Evolutionary conservation across 352 stramenopile genomes (phyloP), one percentile per base, ranked within the genome.

Genomic region (Elongisporangium prolatum): DNA sequence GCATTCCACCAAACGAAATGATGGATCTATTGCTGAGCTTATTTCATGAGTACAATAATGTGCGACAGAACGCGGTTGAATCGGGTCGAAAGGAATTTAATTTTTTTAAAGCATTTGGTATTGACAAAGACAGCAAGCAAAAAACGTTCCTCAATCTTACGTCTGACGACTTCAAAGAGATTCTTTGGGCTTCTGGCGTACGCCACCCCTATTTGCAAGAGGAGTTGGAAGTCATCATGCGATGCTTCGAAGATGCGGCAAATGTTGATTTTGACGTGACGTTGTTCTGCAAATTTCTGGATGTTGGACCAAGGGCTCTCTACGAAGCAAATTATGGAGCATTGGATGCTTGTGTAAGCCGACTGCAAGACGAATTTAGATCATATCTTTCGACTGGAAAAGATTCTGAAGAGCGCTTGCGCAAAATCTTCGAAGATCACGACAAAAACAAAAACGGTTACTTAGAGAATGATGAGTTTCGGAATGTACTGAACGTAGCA

Each of bases 191-290:
- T 20, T 69, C 74, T 10, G 77, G 76, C 13, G 60, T 91, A 0
- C 77, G 74, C 0, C 77, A 90, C 44, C 81, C 84, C 7, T 93
- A 86, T 57, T 61, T 89, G 17, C 77, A 77, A 4, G 84, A 93
- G 57, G 81, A 89, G 37, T 60, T 89, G 10, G 70, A 90, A 54
- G 60, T 60, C 9, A 78, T 90, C 57, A 70, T 84, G 51, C 59
- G 57, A 20, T 89, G 80, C 48, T 90, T 89, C 53, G 66, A 77
- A 38, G 49, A 64, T 4, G 65, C 77, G 18, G 54, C 63, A n/a
- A 60, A 64, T 18, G 73, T 67, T 24, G 68, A 63, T 0, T 90
- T 90, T 22, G 80, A 78, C 55, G 70, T 84, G 2, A 58, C 62
- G 9, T 48, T 80, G n/a, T 89, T 91, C 40, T 71, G 62, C 25